phyloP scores from a whole-genome alignment of 2,329 filamentous ascomycete species.

The Teratosphaeriaceae sp. region DNA sequence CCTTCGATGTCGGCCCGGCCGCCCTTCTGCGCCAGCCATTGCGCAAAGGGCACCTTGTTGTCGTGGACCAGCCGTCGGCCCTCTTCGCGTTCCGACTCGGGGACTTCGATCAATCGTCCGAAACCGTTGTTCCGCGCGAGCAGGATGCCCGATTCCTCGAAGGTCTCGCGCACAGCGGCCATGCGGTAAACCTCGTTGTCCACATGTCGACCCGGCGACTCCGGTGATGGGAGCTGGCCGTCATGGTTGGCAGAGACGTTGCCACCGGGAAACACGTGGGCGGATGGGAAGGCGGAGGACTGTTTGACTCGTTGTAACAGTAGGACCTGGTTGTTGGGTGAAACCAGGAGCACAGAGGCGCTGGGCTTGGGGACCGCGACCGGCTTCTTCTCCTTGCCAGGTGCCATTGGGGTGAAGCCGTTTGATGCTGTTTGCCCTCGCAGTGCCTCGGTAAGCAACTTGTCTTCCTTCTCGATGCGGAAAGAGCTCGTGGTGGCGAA shows the following conservation, averaged over 20 bases:
- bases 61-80: slow-evolving; percentile 64
- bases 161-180: slow-evolving; percentile 82
- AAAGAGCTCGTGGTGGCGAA: slow-evolving; percentile 5
- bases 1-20: slow-evolving; percentile 59
- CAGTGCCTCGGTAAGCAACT: slow-evolving; percentile 8
- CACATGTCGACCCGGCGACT: slow-evolving; percentile 53
- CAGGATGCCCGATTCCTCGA: slow-evolving; percentile 89
- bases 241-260: slow-evolving; percentile 75
- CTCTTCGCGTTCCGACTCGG: slow-evolving; percentile 53
- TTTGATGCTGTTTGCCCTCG: slow-evolving; percentile 12
- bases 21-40: slow-evolving; percentile 56
- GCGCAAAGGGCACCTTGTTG: slow-evolving; percentile 56
- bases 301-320: slow-evolving; percentile 80
- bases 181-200: slow-evolving; percentile 71
- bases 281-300: slow-evolving; percentile 78
- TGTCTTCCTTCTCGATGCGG: slow-evolving; percentile 8
- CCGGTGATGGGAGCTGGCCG: slow-evolving; percentile 48
- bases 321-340: slow-evolving; percentile 78
- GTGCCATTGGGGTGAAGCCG: slow-evolving; percentile 14
- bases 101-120: slow-evolving; percentile 55
- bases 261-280: slow-evolving; percentile 92
- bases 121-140: slow-evolving; percentile 53
- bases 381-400: slow-evolving; percentile 29
- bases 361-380: slow-evolving; percentile 54
- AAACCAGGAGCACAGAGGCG: slow-evolving; percentile 74